Percentiles rank a stretch among this genome's conserved stretches.
Evolutionary conservation across 2,329 filamentous ascomycete genomes (phyloP).

Genomic region (Aspergillus sp.): DNA sequence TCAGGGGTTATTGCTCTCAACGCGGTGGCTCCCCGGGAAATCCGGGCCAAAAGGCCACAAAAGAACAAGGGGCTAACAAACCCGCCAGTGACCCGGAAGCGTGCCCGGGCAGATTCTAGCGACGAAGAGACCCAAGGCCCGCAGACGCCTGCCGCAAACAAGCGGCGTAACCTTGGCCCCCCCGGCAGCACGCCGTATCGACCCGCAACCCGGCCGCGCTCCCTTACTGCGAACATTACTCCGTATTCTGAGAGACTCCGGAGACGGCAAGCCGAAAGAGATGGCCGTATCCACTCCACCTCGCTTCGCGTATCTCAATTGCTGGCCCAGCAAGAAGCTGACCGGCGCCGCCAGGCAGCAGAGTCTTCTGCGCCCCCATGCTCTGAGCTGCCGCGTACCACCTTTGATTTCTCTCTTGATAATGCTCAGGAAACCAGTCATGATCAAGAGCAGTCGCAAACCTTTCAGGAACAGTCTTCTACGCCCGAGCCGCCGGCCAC

Average conservation of each 20-base stretch:
- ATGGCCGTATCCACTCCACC: slow-evolving; percentile 37
- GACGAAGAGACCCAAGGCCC: slow-evolving; percentile 11
- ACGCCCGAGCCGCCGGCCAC: slow-evolving; percentile 17
- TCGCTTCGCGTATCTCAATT: slow-evolving; percentile 36
- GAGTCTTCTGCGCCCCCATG: slow-evolving; percentile 8
- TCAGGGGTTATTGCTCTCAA: slow-evolving; percentile 10
- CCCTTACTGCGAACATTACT: slow-evolving; percentile 18
- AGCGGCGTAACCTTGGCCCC: slow-evolving; percentile 26
- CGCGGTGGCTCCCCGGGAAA: slow-evolving; percentile 11
- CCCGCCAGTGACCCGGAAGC: slow-evolving; percentile 23
- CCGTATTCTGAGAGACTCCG: slow-evolving; percentile 34
- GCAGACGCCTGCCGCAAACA: slow-evolving; percentile 22
- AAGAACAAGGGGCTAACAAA: slow-evolving; percentile 17
- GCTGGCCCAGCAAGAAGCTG: slow-evolving; percentile 33
- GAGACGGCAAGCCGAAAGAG: slow-evolving; percentile 31
- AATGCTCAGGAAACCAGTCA: background rate
- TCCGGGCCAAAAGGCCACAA: background rate
- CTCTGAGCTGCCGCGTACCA: slow-evolving; percentile 13
- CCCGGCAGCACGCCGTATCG: slow-evolving; percentile 26
- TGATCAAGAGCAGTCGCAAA: background rate
- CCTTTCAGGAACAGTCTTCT: slow-evolving; percentile 6
- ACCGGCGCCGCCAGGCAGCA: slow-evolving; percentile 22
- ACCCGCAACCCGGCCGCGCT: slow-evolving; percentile 19
- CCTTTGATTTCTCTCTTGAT: slow-evolving; percentile 13
- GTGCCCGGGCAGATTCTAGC: slow-evolving; percentile 15